Conservation (phyloP, 129 eudicot species). For the Flaveria linearis region DNA sequence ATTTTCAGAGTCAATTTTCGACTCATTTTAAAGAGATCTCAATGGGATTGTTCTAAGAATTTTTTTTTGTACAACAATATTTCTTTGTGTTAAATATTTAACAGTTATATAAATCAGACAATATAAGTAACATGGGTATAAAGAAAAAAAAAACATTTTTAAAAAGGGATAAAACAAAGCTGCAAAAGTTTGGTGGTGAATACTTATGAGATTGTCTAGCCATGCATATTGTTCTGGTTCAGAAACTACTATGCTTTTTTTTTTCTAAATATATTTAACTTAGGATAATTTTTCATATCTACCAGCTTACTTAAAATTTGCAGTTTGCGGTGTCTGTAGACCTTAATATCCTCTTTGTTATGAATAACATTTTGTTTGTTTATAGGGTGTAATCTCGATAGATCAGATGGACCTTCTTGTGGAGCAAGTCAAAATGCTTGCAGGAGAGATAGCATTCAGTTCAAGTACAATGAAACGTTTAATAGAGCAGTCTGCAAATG, state of each 20-base stretch:
- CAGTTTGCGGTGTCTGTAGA: neutral
- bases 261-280: neutral
- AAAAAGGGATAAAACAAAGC: neutral
- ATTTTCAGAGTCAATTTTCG: neutral
- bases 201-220: neutral
- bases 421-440: slow-evolving; percentile 67
- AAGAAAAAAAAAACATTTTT: neutral
- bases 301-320: neutral
- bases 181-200: too few relatives aligned
- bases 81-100: too few relatives aligned
- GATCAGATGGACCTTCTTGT: slow-evolving; percentile 66
- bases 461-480: slow-evolving; percentile 61
- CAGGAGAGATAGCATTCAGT: slow-evolving; percentile 64
- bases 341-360: neutral
- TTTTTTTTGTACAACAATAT: too few relatives aligned
- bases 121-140: neutral
- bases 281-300: neutral
- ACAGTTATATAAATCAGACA: too few relatives aligned
- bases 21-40: neutral
- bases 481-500: slow-evolving; percentile 54
- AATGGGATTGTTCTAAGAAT: neutral
- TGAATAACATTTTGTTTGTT: slow-evolving; percentile 11
- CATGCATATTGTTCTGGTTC: neutral
- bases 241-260: neutral
- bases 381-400: slow-evolving; percentile 48